Base-by-base conservation (phyloP, 306 rosid genomes). In the Rubus parviflorus region DNA sequence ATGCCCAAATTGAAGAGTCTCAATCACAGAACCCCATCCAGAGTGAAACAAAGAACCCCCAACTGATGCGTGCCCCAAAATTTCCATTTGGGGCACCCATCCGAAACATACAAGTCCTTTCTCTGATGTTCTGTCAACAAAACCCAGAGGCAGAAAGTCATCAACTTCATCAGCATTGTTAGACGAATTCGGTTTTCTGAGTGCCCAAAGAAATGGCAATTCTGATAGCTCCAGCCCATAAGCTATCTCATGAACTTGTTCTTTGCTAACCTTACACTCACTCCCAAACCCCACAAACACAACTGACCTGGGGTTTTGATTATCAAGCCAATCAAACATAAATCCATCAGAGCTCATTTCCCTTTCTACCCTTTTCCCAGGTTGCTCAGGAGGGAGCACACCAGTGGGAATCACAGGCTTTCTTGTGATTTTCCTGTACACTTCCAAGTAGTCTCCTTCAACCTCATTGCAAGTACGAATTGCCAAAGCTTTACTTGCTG, bases 1-100 rank as follows among this genome's bases (percentile, higher is more conserved):
- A 61, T 74, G 83, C 35, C 85, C 92, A 72, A 88, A 88, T 25
- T 79, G 74, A 25, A 88, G 22, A 10, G 58, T 43, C 51, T 88
- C 91, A 66, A 83, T 81, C 8, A 53, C 58, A 53, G 89, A 79
- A 6, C 88, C 84, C 88, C 85, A 86, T 0, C 92, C 85, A 30
- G 76, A 66, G 42, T 88, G 92, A 80, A 86, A 77, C 62, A 88
- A 11, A 14, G 74, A 80, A 0, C 88, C 90, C 38, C 88, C 90
- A 72, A 84, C 74, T 17, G 87, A 81, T 16, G 77, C 74, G 69
- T 88, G 88, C 2, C 75, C 77, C 58, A 86, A 25, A 51, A 86
- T 82, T 64, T 84, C 68, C 60, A 61, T 22, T 41, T 88, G 89
- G n/a, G 85, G 87, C 13, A 48, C 76, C 88, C 88, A 84, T 0